These are phyloP conservation scores for Aspergillus sp. DNA, from an alignment of 2,329 filamentous ascomycete genomes.

Conservation along the genomic window DNA sequence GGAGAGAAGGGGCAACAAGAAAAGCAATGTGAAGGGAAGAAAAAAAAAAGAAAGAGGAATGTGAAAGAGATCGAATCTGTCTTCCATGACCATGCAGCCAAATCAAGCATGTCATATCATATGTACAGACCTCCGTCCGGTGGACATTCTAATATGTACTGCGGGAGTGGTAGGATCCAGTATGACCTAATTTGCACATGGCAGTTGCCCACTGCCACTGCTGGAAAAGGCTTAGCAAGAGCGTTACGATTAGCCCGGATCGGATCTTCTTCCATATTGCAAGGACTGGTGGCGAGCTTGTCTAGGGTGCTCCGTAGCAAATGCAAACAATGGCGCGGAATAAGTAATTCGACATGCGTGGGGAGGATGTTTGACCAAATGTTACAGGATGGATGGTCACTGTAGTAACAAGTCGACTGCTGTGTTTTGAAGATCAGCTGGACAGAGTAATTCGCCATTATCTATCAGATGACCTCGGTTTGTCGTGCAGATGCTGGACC, in stretches of 20 bases:
- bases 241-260: not conserved
- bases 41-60: not conserved
- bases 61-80: not conserved
- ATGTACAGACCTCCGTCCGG: not conserved
- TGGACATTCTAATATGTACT: conserved; percentile 1
- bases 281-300: not conserved
- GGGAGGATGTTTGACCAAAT: not conserved
- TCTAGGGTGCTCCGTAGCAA: not conserved
- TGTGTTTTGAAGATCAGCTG: not conserved
- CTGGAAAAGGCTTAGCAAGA: conserved; percentile 2
- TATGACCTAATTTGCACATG: not conserved
- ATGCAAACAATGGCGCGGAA: not conserved
- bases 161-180: not conserved
- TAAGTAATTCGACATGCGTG: not conserved
- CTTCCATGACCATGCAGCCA: not conserved
- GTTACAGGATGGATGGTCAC: not conserved
- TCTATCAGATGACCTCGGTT: not conserved
- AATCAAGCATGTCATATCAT: conserved; percentile 9
- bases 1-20: not conserved
- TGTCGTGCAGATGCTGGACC: too few relatives aligned
- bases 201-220: not conserved
- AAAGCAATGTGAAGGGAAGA: not conserved
- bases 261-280: not conserved
- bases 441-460: not conserved
- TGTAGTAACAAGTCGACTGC: not conserved